These are phyloP conservation scores for Lithospermum erythrorhizon DNA, from an alignment of 257 asterid genomes.

Conservation along the genomic window DNA sequence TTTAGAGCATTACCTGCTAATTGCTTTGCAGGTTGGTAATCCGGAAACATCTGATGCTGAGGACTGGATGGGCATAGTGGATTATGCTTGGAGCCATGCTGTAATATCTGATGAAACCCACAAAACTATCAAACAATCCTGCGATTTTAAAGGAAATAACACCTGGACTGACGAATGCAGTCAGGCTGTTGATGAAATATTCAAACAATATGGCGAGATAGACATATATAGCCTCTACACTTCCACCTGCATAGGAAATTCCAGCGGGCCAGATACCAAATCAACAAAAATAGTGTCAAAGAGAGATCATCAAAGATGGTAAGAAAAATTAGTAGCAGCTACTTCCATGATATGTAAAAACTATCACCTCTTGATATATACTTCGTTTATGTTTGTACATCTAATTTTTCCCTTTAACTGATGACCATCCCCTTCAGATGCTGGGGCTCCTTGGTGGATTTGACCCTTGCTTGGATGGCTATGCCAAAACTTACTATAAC, in stretches of 20 bases:
- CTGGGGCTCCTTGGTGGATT: conserved; percentile 73
- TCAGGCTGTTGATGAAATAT: conserved; percentile 46
- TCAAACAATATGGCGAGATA: conserved; percentile 59
- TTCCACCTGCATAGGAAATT: conserved; percentile 38
- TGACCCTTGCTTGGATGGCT: conserved; percentile 82
- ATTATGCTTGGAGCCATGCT: conserved; percentile 96
- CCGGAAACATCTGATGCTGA: conserved; percentile 79
- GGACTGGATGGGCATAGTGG: conserved; percentile 88
- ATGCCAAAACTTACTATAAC: conserved; percentile 56
- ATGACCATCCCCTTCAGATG: conserved; percentile 26
- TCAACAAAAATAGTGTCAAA: conserved; percentile 23
- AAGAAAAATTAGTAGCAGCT: neutral
- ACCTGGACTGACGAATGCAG: conserved; percentile 49
- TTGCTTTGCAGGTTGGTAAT: conserved; percentile 79
- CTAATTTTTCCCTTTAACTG: conserved; percentile 9
- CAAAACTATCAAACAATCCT: conserved; percentile 38
- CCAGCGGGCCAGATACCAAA: conserved; percentile 17
- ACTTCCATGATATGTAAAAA: neutral
- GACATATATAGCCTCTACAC: conserved; percentile 88
- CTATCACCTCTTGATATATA: neutral
- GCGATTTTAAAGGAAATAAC: conserved; percentile 54
- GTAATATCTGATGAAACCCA: conserved; percentile 89
- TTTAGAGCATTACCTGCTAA: neutral
- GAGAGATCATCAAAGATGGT: conserved; percentile 48
- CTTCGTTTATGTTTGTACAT: neutral